phyloP scores from a whole-genome alignment of 768 basidiomycete species.

The Leccinellum albellum region DNA sequence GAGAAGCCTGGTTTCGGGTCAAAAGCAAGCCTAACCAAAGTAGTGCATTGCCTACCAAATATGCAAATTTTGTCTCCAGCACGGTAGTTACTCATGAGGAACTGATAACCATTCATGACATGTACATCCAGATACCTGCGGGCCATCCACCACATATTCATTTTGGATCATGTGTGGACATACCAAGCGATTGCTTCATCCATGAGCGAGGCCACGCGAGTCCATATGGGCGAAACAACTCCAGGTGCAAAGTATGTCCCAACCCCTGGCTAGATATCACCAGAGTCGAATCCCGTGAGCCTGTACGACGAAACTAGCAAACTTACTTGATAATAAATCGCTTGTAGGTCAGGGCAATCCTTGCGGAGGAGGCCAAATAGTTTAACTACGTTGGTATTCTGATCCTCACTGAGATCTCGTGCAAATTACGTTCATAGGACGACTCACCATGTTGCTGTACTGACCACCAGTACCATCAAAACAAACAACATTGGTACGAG shows the following conservation, averaged over 20 bases:
- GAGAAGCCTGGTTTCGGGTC: constrained; percentile 58
- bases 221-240: constrained; percentile 58
- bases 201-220: constrained; percentile 54
- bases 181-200: constrained; percentile 76
- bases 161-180: constrained; percentile 6
- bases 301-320: background rate
- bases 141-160: background rate
- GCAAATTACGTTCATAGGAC: background rate
- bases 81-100: constrained; percentile 76
- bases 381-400: constrained; percentile 70
- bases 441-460: constrained; percentile 45
- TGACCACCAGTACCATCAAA: constrained; percentile 66
- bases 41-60: constrained; percentile 45
- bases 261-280: constrained; percentile 39
- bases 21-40: constrained; percentile 3
- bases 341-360: constrained; percentile 47
- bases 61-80: constrained; percentile 70
- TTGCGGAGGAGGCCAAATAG: constrained; percentile 67
- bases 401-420: background rate
- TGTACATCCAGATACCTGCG: constrained; percentile 66
- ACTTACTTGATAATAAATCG: constrained; percentile 69
- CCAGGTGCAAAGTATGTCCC: constrained; percentile 58
- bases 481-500: constrained; percentile 56
- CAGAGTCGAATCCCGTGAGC: background rate
- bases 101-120: constrained; percentile 72